Evolutionary conservation across 2,329 filamentous ascomycete species (phyloP).

Genomic region (Aureobasidium musti): DNA sequence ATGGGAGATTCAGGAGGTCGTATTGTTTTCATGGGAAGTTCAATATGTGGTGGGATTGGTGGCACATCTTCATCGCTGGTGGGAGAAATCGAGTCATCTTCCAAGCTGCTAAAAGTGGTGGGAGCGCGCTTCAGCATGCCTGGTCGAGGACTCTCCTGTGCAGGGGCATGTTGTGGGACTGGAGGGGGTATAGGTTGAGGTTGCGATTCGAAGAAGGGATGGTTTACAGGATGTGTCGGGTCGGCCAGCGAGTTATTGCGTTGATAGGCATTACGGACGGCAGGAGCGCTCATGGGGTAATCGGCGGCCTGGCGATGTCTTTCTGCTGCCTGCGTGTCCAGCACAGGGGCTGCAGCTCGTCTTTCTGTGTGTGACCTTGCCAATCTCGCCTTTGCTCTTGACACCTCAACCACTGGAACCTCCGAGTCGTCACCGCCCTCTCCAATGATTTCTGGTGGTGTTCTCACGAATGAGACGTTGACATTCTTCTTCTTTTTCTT

Average conservation of each 20-base stretch:
- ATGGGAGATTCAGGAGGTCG: background rate
- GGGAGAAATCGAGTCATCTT: background rate
- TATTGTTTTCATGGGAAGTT: background rate
- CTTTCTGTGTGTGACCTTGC: slow-evolving; percentile 37
- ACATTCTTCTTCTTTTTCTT: slow-evolving; percentile 64
- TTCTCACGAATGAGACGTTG: slow-evolving; percentile 71
- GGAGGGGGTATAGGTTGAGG: background rate
- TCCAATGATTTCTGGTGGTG: slow-evolving; percentile 78
- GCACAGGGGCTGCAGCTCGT: slow-evolving; percentile 31
- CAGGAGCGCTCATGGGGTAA: slow-evolving; percentile 14
- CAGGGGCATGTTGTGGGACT: slow-evolving; percentile 2
- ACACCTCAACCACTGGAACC: slow-evolving; percentile 70
- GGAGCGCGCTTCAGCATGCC: slow-evolving; percentile 15
- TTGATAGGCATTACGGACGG: background rate
- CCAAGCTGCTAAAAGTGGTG: slow-evolving; percentile 14
- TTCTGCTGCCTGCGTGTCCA: slow-evolving; percentile 18
- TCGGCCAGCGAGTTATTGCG: slow-evolving; percentile 18
- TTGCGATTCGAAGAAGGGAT: slow-evolving; percentile 19
- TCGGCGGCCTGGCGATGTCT: background rate
- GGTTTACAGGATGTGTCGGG: slow-evolving; percentile 18
- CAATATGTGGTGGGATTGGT: background rate
- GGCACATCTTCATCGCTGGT: background rate
- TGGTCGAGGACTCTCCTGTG: background rate
- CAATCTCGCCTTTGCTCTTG: slow-evolving; percentile 53
- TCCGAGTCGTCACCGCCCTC: slow-evolving; percentile 88